Base-by-base conservation (phyloP, 2,329 filamentous ascomycete genomes). In the Thelonectria rubi region DNA sequence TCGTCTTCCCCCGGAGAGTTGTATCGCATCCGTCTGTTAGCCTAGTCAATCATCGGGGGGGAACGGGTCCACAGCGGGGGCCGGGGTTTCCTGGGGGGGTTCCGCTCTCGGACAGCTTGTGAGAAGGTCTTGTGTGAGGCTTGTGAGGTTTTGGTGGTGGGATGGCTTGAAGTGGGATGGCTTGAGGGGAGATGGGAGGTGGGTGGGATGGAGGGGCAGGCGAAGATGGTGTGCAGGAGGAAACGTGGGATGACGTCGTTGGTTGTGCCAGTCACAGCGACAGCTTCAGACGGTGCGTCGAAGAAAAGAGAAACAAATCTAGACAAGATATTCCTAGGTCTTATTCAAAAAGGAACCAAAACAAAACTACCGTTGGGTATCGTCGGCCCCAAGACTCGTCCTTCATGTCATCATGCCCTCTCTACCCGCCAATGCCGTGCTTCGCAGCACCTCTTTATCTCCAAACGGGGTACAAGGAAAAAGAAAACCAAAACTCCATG, bases 361-460 rank as follows among this genome's bases (percentile, higher is more conserved):
- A 18, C 32, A 61, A 20, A 21, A 32, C 20, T 24, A 58, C 46
- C 43, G 49, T 50, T 55, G 68, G 68, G 62, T 70, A 70, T 70
- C 56, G 64, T 60, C 60, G 55, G 57, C 67, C 51, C 61, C 58
- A 51, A 53, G 56, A 60, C 57, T 34, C 47, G 30, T 48, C 60
- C 37, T 63, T 49, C 20, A 20, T 50, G 32, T 34, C 43, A 15
- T 57, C 52, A 20, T 55, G 24, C 43, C 58, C 52, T 34, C 47
- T 37, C 43, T 51, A 50, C 30, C 37, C 20, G 21, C 48, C 34
- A n/a, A 62, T 65, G 57, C 24, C 46, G 30, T 42, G 32, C 66
- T 49, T 50, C 20, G 20, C 58, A 67, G 55, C 64, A 68, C 65
- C 58, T 62, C 60, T 37, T 37, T 18, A 21, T 42, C 20, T 30